A percentile compares a stretch with the other conserved stretches of the same genome.
Conservation (phyloP, 202 grass and related monocot species). For the Panicum hallii region DNA sequence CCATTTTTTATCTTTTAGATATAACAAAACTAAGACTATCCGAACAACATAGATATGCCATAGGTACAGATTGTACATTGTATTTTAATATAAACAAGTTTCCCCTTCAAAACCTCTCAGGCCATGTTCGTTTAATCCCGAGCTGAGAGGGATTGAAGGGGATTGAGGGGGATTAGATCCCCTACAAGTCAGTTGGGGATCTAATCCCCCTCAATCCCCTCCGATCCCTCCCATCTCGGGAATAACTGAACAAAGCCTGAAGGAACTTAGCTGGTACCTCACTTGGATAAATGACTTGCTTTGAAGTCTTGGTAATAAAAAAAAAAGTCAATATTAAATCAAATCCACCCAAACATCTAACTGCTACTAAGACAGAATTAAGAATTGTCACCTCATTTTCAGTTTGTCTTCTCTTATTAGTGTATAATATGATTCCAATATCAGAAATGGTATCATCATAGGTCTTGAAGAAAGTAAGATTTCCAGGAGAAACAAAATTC, state of each 20-base stretch:
- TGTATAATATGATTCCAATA: background rate
- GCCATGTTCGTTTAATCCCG: too few species aligned
- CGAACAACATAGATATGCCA: background rate
- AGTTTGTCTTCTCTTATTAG: background rate
- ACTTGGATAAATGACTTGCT: slow-evolving; percentile 1
- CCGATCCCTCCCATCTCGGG: too few species aligned
- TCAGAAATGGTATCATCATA: background rate
- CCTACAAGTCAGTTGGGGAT: too few species aligned
- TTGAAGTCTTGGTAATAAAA: slow-evolving; percentile 1
- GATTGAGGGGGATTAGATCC: too few species aligned
- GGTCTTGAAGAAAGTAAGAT: background rate
- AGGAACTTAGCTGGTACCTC: background rate
- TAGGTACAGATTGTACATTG: background rate
- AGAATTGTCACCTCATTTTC: background rate
- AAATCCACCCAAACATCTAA: background rate
- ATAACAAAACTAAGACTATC: background rate
- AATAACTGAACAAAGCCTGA: too few species aligned
- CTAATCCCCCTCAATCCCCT: too few species aligned
- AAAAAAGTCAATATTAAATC: background rate
- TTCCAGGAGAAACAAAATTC: background rate
- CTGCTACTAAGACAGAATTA: background rate
- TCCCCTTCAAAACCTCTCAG: background rate
- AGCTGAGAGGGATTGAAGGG: too few species aligned
- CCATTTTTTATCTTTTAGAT: background rate
- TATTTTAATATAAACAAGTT: background rate